Base-by-base conservation (phyloP, 352 stramenopile species). In the Globisporangium solare region DNA sequence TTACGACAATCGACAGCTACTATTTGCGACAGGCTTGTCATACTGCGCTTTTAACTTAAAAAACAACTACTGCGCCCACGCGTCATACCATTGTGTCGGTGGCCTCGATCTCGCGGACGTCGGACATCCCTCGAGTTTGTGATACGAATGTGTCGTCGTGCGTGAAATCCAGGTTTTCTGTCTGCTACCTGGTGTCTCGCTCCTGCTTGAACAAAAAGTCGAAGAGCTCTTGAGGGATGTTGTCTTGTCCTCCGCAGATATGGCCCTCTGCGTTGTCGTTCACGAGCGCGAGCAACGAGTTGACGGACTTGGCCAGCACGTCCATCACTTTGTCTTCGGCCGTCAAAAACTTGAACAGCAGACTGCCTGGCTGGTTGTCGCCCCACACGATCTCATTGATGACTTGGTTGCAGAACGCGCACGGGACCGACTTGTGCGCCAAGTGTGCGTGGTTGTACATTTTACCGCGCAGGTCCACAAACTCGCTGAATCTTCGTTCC, bases 331-430 rank as follows among this genome's bases (percentile, higher is more conserved):
- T 58, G 8, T 50, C 39, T 37, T 58, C 51, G 1, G 21, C 32
- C 1, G 42, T 14, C 14, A 58, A 15, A 12, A 58, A 27, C 8
- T 50, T 48, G 51, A 58, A 27, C 24, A 58, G 27, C 17, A 58
- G 18, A 20, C 51, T 27, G 6, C 51, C 42, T 4, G 51, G 40
- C 15, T 58, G 39, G 40, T 42, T 50, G 42, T 50, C 18, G 11
- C 51, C 39, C 39, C 39, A 58, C 13, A 58, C 42, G 22, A 50
- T 58, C 40, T 58, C 40, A 5, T 58, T 42, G 40, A 58, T 42
- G n/a, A 58, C 21, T 10, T 32, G 22, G 31, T 58, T 58, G 31
- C 52, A 58, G 52, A 58, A 51, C 40, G 20, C 41, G 24, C 52
- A 58, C 52, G 52, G 50, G 35, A 47, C 18, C 13, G 31, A 11